Percentiles rank a stretch among this genome's conserved stretches.
Conservation (phyloP, 441 rosid species). For the Corymbia calophylla region DNA sequence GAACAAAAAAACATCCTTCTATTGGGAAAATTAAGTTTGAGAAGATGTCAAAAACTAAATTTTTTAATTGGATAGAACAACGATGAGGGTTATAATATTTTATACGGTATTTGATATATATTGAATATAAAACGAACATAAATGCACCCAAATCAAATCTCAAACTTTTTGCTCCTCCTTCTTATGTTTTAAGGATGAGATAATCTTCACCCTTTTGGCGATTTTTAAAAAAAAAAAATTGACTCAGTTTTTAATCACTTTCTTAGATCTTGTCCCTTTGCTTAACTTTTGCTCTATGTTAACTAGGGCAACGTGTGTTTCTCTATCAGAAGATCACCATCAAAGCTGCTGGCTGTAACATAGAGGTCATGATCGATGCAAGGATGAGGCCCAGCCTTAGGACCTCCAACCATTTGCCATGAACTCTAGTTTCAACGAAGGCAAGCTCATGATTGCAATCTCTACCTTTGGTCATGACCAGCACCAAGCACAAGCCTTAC, state of each 20-base stretch:
- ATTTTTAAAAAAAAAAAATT: too few relatives aligned
- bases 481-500: accelerated
- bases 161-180: too few relatives aligned
- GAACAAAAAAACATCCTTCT: neutral
- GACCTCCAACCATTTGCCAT: neutral
- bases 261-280: too few relatives aligned
- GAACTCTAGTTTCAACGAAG: neutral
- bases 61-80: neutral
- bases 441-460: accelerated
- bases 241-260: too few relatives aligned
- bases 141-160: too few relatives aligned
- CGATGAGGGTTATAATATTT: neutral
- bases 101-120: too few relatives aligned
- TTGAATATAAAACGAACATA: too few relatives aligned
- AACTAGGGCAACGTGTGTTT: neutral
- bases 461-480: neutral
- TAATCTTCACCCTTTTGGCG: too few relatives aligned
- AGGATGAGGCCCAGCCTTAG: neutral
- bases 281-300: neutral
- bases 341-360: accelerated
- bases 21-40: accelerated
- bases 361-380: accelerated
- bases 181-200: too few relatives aligned
- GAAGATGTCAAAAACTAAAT: accelerated
- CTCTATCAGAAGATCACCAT: accelerated